Conservation (phyloP, 345 rosid species). For the Camelina hispida region DNA sequence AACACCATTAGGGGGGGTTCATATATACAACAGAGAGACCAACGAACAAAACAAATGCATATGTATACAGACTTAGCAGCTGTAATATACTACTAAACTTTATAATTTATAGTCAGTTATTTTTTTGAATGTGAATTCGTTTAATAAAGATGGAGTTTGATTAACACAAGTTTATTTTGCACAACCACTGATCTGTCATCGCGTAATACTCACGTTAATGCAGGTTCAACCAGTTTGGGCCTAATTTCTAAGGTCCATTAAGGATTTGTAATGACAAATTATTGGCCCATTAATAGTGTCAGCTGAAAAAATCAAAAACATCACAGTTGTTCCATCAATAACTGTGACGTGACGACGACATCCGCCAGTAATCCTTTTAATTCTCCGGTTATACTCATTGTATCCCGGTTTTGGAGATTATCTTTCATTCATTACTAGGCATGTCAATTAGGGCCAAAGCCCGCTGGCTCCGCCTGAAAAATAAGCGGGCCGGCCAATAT, state of each 20-base stretch:
- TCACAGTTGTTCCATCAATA: background rate
- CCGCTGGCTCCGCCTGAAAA: no score
- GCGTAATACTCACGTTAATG: background rate
- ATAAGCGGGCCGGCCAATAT: no score
- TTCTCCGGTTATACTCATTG: no score
- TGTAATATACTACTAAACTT: background rate
- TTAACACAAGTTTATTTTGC: background rate
- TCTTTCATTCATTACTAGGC: no score
- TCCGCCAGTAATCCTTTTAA: background rate
- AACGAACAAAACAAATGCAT: background rate
- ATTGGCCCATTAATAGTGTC: background rate
- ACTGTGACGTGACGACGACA: background rate
- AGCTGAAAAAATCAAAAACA: background rate
- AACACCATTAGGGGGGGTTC: constrained; percentile 19
- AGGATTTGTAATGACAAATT: background rate
- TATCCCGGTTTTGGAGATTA: background rate
- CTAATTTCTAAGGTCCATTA: background rate
- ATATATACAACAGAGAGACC: no score
- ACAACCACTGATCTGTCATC: background rate
- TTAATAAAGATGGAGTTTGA: background rate
- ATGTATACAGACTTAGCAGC: background rate
- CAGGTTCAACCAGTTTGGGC: background rate
- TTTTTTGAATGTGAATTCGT: background rate
- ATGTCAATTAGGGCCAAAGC: no score
- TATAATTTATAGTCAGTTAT: background rate